Conservation (phyloP, 176 grass and related monocot species). For the Lolium multiflorum region DNA sequence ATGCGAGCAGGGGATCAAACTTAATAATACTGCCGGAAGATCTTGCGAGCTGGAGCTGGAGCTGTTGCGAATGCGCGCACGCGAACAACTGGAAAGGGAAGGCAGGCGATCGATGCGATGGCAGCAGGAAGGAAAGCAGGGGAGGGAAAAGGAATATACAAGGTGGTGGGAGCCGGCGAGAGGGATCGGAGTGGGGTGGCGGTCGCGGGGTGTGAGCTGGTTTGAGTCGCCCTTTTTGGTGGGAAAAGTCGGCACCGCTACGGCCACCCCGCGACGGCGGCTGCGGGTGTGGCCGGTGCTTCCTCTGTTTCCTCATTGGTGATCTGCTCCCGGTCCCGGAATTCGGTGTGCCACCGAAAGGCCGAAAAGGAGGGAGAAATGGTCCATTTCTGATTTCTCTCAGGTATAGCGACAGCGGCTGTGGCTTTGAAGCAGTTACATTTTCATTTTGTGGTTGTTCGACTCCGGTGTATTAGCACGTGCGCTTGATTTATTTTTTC, state of each 20-base stretch:
- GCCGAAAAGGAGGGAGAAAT: background rate
- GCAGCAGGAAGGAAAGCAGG: conserved; percentile 36
- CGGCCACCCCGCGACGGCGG: background rate
- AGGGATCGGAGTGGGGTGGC: conserved; percentile 49
- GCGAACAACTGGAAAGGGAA: conserved; percentile 46
- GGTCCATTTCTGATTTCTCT: background rate
- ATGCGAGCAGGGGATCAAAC: conserved; percentile 6
- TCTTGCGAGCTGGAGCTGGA: background rate
- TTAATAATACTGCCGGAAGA: background rate
- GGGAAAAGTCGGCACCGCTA: conserved; percentile 22
- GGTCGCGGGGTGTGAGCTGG: conserved; percentile 53
- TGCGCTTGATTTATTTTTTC: too few species aligned
- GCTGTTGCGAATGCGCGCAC: background rate
- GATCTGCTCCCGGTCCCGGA: background rate
- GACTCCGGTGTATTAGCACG: too few species aligned
- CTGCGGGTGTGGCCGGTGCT: background rate
- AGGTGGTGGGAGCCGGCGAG: conserved; percentile 31
- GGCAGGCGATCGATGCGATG: conserved; percentile 29
- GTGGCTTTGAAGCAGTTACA: background rate
- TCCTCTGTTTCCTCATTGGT: background rate
- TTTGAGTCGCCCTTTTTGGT: conserved; percentile 34
- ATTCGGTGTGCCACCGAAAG: background rate
- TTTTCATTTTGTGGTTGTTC: background rate
- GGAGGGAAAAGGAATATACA: conserved; percentile 60
- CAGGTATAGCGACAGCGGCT: background rate